phyloP scores from a whole-genome alignment of 1,284 basidiomycete genomes.

The Fomitopsis palustris region DNA sequence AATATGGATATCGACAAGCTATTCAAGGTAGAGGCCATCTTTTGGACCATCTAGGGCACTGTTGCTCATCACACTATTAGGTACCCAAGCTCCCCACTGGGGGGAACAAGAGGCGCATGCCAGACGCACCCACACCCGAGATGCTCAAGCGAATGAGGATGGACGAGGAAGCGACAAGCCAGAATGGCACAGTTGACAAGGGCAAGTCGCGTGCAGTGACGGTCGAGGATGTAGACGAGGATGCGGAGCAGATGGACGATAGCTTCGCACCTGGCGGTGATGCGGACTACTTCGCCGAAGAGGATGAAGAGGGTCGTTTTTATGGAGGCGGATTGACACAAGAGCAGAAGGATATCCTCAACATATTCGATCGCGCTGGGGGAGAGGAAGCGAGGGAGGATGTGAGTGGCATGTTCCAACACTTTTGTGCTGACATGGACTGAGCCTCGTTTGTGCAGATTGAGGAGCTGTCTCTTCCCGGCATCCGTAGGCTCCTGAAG shows the following conservation, averaged over 20 bases:
- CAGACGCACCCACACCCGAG: conserved; percentile 79
- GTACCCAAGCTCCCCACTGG: conserved; percentile 65
- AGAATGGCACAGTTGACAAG: conserved; percentile 17
- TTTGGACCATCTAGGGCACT: not conserved
- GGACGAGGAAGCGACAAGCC: conserved; percentile 30
- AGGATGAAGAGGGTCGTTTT: conserved; percentile 91
- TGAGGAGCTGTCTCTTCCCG: conserved; percentile 64
- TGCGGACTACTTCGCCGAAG: conserved; percentile 86
- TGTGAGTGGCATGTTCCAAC: conserved; percentile 40
- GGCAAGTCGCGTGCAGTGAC: conserved; percentile 43
- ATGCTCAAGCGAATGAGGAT: conserved; percentile 76
- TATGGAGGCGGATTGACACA: conserved; percentile 89
- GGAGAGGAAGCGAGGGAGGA: conserved; percentile 63
- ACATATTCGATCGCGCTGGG: conserved; percentile 80
- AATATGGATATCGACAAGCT: conserved; percentile 78
- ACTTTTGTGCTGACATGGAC: conserved; percentile 3
- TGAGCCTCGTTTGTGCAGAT: conserved; percentile 39
- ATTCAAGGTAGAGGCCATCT: conserved; percentile 68
- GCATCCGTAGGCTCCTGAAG: conserved; percentile 73
- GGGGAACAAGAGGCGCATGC: conserved; percentile 74
- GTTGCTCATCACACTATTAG: conserved; percentile 33
- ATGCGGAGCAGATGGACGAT: conserved; percentile 40
- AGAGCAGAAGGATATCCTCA: conserved; percentile 88
- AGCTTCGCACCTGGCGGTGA: conserved; percentile 80
- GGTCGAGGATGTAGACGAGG: conserved; percentile 52